Evolutionary conservation across 192 early-diverging fungal species (phyloP), one percentile per base, ranked within the genome.

Genomic region (Entophlyctis luteolus): DNA sequence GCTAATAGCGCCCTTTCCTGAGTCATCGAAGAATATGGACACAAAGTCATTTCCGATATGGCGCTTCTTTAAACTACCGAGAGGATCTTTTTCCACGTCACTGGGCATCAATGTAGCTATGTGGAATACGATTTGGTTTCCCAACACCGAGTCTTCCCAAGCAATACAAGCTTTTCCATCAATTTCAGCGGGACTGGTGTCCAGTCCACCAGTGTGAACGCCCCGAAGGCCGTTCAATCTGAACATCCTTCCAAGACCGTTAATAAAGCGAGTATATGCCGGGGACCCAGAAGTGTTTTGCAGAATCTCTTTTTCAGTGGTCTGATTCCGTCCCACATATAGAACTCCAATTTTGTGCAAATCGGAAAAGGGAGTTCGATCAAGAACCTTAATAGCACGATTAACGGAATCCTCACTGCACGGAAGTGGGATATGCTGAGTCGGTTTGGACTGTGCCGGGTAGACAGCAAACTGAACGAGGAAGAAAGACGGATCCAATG

Each of bases 11-110:
- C 91, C 93, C 0, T 60, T 59, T 1, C 90, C 94, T 33, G 89
- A 90, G 70, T 99, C 95, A 71, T 98, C 95, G 67, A 88, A 99
- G 6, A 96, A 87, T 65, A 99, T 89, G 34, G 87, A 86, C 50
- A 99, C 91, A 79, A 87, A 97, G 77, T 99, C 94, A 71, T 99
- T 99, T 42, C 94, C 96, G 66, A 99, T 94, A 71, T 96, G 93
- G 29, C 93, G 79, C 79, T 99, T 99, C 70, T 99, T 99, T 16
- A 72, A 72, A 65, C 83, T 88, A 69, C 91, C 84, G 48, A 85
- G 76, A 48, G 88, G 86, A 73, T 99, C 95, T 48, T 85, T 84
- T 38, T 79, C 77, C 1, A 83, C 72, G 48, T 85, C 73, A 0
- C 83, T 92, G 0, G 96, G 96, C 93, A 99, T 97, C 67, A 99